phyloP scores from a whole-genome alignment of 352 stramenopile species.

The Pythium sukuiense region DNA sequence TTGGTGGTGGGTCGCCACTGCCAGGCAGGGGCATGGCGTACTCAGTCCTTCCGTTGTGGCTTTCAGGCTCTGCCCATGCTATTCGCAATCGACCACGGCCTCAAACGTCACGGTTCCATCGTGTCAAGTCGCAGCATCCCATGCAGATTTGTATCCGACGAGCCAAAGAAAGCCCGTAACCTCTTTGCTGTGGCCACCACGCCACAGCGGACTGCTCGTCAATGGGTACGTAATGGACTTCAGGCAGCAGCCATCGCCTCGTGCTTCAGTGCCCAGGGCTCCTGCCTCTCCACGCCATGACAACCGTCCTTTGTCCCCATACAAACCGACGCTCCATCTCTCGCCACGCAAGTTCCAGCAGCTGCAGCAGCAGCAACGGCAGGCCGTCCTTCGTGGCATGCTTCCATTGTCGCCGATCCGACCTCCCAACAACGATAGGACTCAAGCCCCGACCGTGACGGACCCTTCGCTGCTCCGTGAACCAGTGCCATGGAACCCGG shows the following conservation, averaged over 20 bases:
- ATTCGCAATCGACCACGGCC: neutral
- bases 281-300: slow-evolving; percentile 2
- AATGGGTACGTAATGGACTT: neutral
- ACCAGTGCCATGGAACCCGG: slow-evolving; percentile 35
- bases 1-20: slow-evolving; percentile 8
- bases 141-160: neutral
- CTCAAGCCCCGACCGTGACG: neutral
- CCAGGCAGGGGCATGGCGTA: neutral
- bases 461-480: neutral
- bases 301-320: slow-evolving; percentile 10
- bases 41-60: neutral
- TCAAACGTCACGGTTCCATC: neutral
- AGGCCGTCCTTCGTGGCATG: slow-evolving; percentile 28
- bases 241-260: neutral
- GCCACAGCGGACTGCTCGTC: neutral
- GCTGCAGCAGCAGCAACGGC: slow-evolving; percentile 39
- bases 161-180: neutral
- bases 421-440: neutral
- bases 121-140: neutral
- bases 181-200: neutral
- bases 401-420: slow-evolving; percentile 36
- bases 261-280: neutral
- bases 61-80: neutral
- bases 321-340: slow-evolving; percentile 32
- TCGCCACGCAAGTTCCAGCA: slow-evolving; percentile 50